Percentiles rank a stretch among this genome's conserved stretches.
These are phyloP conservation scores for Lablab purpureus DNA, from an alignment of 306 rosid species.

Conservation along the genomic window DNA sequence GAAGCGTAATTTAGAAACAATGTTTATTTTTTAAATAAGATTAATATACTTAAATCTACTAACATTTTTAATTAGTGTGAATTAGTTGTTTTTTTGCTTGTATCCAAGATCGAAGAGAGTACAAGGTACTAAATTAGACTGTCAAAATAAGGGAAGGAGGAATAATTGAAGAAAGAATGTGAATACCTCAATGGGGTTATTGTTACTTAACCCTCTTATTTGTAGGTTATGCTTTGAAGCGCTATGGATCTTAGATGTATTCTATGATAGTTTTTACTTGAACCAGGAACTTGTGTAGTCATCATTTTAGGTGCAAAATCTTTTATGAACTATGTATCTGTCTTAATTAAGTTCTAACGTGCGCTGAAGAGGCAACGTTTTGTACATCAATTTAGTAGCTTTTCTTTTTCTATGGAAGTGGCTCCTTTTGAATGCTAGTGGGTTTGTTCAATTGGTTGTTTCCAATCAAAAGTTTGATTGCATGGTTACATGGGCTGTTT, in stretches of 20 bases:
- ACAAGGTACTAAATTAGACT: conserved; percentile 21
- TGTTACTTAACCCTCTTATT: conserved; percentile 1
- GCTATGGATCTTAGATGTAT: neutral
- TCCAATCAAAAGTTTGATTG: conserved; percentile 17
- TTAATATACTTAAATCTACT: too few relatives aligned
- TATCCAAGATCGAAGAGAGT: too few relatives aligned
- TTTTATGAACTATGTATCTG: conserved; percentile 1
- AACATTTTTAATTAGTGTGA: too few relatives aligned
- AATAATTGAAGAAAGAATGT: conserved; percentile 5
- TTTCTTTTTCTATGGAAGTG: neutral
- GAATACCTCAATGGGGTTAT: neutral
- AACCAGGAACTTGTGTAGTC: neutral
- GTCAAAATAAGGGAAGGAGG: neutral
- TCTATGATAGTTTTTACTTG: neutral
- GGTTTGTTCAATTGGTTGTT: conserved; percentile 14
- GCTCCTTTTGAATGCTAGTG: neutral
- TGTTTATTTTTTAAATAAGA: too few relatives aligned
- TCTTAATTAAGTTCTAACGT: neutral
- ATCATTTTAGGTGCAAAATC: neutral
- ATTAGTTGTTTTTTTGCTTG: too few relatives aligned
- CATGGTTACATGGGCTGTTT: conserved; percentile 22
- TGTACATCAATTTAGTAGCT: neutral
- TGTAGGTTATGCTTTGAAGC: neutral
- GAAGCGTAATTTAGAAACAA: too few relatives aligned
- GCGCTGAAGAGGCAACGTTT: neutral